These are phyloP conservation scores for Peterozyma xylosa DNA, from an alignment of 805 yeast genomes.

Conservation along the genomic window DNA sequence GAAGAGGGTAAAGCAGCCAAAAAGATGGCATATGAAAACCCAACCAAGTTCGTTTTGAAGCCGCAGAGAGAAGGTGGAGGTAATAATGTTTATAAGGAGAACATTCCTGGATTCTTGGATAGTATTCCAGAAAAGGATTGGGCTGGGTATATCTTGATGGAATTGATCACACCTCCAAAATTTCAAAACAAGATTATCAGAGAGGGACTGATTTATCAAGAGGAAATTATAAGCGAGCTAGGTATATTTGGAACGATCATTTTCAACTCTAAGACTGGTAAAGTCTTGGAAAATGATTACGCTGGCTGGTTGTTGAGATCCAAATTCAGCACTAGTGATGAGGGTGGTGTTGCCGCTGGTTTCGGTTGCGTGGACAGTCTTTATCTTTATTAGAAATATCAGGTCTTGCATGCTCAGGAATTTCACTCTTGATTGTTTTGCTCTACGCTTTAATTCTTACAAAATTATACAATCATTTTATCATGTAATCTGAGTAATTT, in stretches of 20 bases:
- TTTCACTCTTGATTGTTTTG: too few relatives aligned
- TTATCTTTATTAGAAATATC: conserved; percentile 32
- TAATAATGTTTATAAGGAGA: conserved; percentile 80
- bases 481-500: too few relatives aligned
- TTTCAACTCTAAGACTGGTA: conserved; percentile 59
- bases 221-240: conserved; percentile 79
- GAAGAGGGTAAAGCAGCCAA: conserved; percentile 55
- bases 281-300: conserved; percentile 51
- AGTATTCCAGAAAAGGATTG: conserved; percentile 60
- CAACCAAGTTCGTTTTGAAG: conserved; percentile 75
- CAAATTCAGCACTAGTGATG: conserved; percentile 79
- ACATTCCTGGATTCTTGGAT: conserved; percentile 69
- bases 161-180: conserved; percentile 73
- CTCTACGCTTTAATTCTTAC: too few relatives aligned
- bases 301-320: conserved; percentile 88
- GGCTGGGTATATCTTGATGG: conserved; percentile 93
- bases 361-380: conserved; percentile 93
- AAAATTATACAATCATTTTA: too few relatives aligned
- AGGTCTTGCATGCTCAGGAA: too few relatives aligned
- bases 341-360: conserved; percentile 99
- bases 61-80: conserved; percentile 99
- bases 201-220: conserved; percentile 53
- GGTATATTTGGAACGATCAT: conserved; percentile 84
- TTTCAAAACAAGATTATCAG: conserved; percentile 64
- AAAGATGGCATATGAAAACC: conserved; percentile 55